Evolutionary conservation across 306 rosid genomes (phyloP).

Genomic region (Cucumis sativus): Cucumber_9930_V3 NC_026655.2:2770001-2770500

Average conservation of each 20-base stretch:
- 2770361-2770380: constrained; percentile 65
- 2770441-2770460: constrained; percentile 67
- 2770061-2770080: not conserved
- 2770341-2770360: constrained; percentile 80
- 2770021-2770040: not conserved
- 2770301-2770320: constrained; percentile 30
- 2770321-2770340: constrained; percentile 93
- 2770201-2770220: not conserved
- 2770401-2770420: constrained; percentile 92
- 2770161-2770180: not conserved
- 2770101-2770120: not conserved
- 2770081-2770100: not conserved
- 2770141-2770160: not conserved
- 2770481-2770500: constrained; percentile 46
- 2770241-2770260: constrained; percentile 73
- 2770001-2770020: not conserved
- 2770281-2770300: constrained; percentile 32
- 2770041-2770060: not conserved
- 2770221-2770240: constrained; percentile 52
- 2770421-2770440: constrained; percentile 80
- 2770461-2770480: constrained; percentile 79
- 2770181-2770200: not conserved
- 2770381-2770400: constrained; percentile 50
- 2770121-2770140: not conserved
- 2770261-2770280: constrained; percentile 66